phyloP scores from a whole-genome alignment of 768 basidiomycete species.

The Trametopsis cervina region DNA sequence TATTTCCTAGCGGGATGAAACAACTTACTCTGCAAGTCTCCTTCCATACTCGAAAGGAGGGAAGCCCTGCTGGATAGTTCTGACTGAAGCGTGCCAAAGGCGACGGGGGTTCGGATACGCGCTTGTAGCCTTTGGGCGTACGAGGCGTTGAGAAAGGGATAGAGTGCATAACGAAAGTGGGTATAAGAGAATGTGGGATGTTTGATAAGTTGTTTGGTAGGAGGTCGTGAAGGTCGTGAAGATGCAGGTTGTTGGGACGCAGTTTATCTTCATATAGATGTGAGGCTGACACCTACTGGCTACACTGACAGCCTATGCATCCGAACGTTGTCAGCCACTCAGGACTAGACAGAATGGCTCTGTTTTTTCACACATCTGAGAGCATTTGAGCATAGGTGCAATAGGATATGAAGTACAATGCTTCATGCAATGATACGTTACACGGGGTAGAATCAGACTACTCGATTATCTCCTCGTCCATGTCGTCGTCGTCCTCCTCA shows the following conservation, averaged over 20 bases:
- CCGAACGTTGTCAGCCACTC: neutral
- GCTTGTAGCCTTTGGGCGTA: constrained; percentile 10
- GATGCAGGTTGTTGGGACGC: too few species aligned
- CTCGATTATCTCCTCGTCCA: constrained; percentile 53
- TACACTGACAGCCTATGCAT: neutral
- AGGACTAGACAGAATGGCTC: neutral
- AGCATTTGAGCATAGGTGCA: neutral
- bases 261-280: too few species aligned
- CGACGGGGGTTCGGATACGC: constrained; percentile 5
- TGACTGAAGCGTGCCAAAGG: constrained; percentile 10
- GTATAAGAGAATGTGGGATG: constrained; percentile 4
- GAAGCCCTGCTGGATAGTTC: constrained; percentile 2
- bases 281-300: constrained; percentile 1
- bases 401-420: neutral
- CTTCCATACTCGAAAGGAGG: constrained; percentile 9
- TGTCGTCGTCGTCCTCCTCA: constrained; percentile 33
- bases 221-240: constrained; percentile 6
- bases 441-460: constrained; percentile 12
- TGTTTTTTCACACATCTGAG: neutral
- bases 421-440: neutral
- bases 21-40: constrained; percentile 6
- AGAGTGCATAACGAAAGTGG: neutral
- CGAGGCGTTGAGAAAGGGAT: constrained; percentile 8
- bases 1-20: too few species aligned
- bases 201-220: neutral